Base-by-base conservation (phyloP, 1,139 yeast genomes). In the Magnusiomyces paraingens region DNA sequence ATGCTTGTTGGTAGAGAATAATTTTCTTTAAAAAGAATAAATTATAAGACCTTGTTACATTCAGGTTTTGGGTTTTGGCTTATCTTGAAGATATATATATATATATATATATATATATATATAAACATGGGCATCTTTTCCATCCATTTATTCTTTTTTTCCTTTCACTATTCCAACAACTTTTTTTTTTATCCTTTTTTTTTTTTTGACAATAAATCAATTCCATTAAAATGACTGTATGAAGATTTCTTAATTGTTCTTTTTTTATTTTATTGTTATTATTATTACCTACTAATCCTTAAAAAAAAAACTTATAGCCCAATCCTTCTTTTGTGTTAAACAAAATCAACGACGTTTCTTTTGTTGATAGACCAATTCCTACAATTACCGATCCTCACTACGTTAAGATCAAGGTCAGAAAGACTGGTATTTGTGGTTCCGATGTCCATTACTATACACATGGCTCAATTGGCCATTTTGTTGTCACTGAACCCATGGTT, bases 351-450 rank as follows among this genome's bases (percentile, higher is more conserved):
- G 81, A 81, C 57, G 85, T 87, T 60, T 71, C 75, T 38, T 79
- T 81, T 60, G 91, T 85, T 70, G 77, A 81, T 52, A 78, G 82
- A 59, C 84, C 86, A 10, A 72, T 81, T 39, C 95, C 95, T 12
- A 71, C 72, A 61, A 72, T 86, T 58, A 65, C 66, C 10, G 83
- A 82, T 58, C 83, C 85, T 47, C 80, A 80, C 62, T 86, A 81
- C 59, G 96, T 89, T 47, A 79, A 85, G 62, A 81, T 89, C 29
- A 83, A 83, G 53, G 85, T 89, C 61, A 83, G 82, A 66, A 74
- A 78, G 61, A 89, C 96, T 0, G 96, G 96, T 51, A 83, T 89
- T 58, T 89, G 96, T 69, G 96, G 96, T 3, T 83, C 90, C 1
- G 95, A 88, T 67, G 85, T 87, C 58, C 95, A 88, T 66, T 89